Conservation (phyloP, 2,329 filamentous ascomycete species). For the Lasiodiplodia gonubiensis region DNA sequence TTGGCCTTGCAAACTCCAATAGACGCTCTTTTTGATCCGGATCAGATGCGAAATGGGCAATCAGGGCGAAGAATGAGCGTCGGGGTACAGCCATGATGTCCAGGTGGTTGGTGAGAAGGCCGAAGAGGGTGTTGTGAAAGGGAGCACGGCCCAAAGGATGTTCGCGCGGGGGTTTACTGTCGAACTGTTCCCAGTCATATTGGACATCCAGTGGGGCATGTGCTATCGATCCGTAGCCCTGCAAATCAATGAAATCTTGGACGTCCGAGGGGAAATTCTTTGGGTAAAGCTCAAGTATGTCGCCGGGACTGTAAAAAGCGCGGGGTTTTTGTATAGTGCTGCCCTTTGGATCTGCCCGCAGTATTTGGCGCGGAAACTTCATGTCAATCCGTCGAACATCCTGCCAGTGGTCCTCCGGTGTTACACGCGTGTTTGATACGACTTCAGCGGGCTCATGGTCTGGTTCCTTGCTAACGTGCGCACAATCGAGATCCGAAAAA, state of each 20-base stretch:
- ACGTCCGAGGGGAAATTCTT: constrained; percentile 87
- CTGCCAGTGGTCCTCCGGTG: constrained; percentile 82
- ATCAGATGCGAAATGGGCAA: constrained; percentile 77
- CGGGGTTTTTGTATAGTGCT: constrained; percentile 8
- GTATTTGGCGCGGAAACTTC: constrained; percentile 41
- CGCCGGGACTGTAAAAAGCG: constrained; percentile 70
- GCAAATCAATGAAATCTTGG: constrained; percentile 75
- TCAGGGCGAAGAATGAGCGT: constrained; percentile 80
- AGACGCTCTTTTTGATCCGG: constrained; percentile 79
- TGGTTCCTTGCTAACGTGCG: constrained; percentile 19
- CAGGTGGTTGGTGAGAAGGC: constrained; percentile 79
- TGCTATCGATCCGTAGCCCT: constrained; percentile 77
- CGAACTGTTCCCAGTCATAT: constrained; percentile 38
- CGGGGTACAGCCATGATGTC: constrained; percentile 91
- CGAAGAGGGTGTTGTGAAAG: constrained; percentile 47
- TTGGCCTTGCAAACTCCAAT: constrained; percentile 71
- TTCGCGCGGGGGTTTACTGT: constrained; percentile 45
- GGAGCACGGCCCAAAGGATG: constrained; percentile 43
- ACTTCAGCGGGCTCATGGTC: constrained; percentile 61
- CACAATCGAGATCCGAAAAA: constrained; percentile 7
- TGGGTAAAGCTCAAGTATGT: constrained; percentile 81
- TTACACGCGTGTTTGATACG: constrained; percentile 72
- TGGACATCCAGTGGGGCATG: constrained; percentile 69
- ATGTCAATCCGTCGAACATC: constrained; percentile 85
- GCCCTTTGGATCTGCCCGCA: constrained; percentile 11